Conservation (phyloP, 2,329 filamentous ascomycete genomes). For the Boeremia exigua region DNA sequence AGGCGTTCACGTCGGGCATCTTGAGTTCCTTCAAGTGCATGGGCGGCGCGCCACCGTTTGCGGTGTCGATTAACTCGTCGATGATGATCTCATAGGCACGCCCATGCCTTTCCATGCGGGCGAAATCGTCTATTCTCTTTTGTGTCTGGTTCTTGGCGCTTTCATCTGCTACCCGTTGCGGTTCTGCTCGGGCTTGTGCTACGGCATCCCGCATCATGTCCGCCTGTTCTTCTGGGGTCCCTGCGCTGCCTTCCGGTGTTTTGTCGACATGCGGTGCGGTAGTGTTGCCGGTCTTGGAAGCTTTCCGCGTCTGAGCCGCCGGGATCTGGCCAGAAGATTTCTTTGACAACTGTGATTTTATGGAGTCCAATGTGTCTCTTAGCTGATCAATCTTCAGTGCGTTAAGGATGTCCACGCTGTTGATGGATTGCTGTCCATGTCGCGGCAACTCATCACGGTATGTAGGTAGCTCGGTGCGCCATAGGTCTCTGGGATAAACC, state of each 20-base stretch:
- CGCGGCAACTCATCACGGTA: not conserved
- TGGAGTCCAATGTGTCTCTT: too few species aligned
- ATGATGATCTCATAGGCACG: not conserved
- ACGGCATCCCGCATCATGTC: not conserved
- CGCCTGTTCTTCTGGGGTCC: not conserved
- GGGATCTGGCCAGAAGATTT: too few species aligned
- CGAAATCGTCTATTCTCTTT: not conserved
- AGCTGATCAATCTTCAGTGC: not conserved
- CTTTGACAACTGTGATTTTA: too few species aligned
- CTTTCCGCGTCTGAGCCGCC: too few species aligned
- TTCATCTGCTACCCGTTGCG: not conserved
- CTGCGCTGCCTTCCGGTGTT: not conserved
- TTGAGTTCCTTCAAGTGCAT: not conserved
- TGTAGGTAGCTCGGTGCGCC: not conserved
- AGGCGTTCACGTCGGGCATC: not conserved
- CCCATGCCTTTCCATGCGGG: not conserved
- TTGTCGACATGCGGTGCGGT: not conserved
- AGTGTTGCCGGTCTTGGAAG: too few species aligned
- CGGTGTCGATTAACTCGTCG: not conserved
- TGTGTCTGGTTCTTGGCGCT: not conserved
- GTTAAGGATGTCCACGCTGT: not conserved
- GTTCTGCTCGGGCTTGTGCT: not conserved
- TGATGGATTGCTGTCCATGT: not conserved
- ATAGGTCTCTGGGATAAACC: not conserved
- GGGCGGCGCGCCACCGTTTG: not conserved